Base-by-base conservation (phyloP, 139 green algal genomes). In the Dunaliella sp. region DNA sequence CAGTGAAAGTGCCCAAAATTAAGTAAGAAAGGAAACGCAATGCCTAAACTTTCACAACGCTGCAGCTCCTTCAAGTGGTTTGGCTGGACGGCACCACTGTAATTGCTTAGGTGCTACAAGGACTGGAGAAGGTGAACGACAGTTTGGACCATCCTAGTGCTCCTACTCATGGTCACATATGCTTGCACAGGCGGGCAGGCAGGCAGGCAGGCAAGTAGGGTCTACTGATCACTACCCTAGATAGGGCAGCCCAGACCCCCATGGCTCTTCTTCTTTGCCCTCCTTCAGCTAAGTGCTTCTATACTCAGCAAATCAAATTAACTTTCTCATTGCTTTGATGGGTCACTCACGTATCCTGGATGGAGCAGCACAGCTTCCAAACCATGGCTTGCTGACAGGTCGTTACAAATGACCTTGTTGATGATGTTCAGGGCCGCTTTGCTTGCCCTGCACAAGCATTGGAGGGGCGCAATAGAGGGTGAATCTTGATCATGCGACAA, bases 341-440 rank as follows among this genome's bases (percentile, higher is more conserved):
- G n/a, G n/a, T n/a, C n/a, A n/a, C 48, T 65, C 16, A 65, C 48
- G 16, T 65, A 65, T 65, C 48, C 48, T 65, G 48, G 48, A 16
- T 65, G 48, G 16, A 65, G 48, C 48, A 65, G 48, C 7, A 65
- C 48, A 65, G 48, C 7, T 16, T 65, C 48, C 48, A 65, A 7
- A 26, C 48, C 7, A 65, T 65, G 48, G 48, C 7, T 26, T 16
- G 48, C 48, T 65, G 48, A 26, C 48, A 65, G 48, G 16, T 65
- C 48, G 48, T 65, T 65, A 16, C 48, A 65, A 65, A 87, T 35
- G 7, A 82, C 81, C 48, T 89, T 91, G 77, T 83, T 89, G 59
- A 91, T 86, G 77, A 89, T 88, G 74, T 91, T 91, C 2, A 89
- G 82, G 2, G 88, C 88, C 24, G 84, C 88, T 79, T 91, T 91